These are phyloP conservation scores for Alternaria conjuncta DNA, from an alignment of 2,329 filamentous ascomycete species.

Conservation along the genomic window DNA sequence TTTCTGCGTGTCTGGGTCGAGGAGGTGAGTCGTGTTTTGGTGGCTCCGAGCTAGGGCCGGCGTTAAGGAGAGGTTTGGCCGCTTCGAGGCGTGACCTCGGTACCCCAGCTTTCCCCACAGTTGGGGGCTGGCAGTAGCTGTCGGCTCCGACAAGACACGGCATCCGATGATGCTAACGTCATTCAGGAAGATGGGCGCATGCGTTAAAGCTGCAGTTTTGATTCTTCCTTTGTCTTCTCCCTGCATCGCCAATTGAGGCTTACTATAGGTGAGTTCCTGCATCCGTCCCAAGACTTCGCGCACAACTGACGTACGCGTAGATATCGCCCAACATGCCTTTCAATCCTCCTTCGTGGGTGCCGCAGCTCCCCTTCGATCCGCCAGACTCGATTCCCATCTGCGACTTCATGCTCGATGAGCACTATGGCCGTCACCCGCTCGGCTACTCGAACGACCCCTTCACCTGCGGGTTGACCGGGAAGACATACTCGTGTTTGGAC, in stretches of 20 bases:
- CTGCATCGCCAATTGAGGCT: constrained; percentile 1
- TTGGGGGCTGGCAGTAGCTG: constrained; percentile 5
- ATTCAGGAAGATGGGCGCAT: not conserved
- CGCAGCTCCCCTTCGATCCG: constrained; percentile 66
- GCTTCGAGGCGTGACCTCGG: constrained; percentile 15
- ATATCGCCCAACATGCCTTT: constrained; percentile 56
- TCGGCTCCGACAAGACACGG: not conserved
- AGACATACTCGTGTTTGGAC: constrained; percentile 68
- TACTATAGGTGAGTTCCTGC: not conserved
- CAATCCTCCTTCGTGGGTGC: constrained; percentile 66
- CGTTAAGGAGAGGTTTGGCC: constrained; percentile 1
- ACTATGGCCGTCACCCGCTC: constrained; percentile 70
- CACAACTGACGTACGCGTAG: constrained; percentile 1
- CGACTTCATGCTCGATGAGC: constrained; percentile 78
- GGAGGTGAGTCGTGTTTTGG: not conserved
- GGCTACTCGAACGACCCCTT: constrained; percentile 72
- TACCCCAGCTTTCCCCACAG: constrained; percentile 22
- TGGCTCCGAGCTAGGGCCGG: not conserved
- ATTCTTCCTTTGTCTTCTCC: not conserved
- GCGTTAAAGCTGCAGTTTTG: constrained; percentile 1
- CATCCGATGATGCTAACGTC: constrained; percentile 9
- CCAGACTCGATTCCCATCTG: constrained; percentile 77
- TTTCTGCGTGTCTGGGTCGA: not conserved
- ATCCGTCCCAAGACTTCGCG: not conserved
- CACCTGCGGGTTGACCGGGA: constrained; percentile 77